phyloP scores from a whole-genome alignment of 2,329 filamentous ascomycete species.

The Clarireedia paspali region DNA sequence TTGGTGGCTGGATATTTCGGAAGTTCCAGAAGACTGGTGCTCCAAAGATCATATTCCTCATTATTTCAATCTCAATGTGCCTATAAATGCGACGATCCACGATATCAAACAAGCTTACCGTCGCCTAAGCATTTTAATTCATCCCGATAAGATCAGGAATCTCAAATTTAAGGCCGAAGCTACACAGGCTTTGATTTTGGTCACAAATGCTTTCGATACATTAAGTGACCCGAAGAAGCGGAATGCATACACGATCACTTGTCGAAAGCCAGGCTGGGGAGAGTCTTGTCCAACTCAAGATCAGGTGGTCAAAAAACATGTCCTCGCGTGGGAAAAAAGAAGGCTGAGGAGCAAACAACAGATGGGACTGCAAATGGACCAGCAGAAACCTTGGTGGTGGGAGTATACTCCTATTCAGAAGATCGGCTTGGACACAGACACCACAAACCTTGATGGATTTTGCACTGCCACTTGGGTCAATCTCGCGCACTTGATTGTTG shows the following conservation, averaged over 20 bases:
- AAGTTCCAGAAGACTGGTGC: not conserved
- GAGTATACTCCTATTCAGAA: not conserved
- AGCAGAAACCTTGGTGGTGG: not conserved
- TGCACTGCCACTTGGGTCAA: slow-evolving; percentile 7
- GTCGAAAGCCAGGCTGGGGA: not conserved
- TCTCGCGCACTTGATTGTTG: not conserved
- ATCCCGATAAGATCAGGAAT: not conserved
- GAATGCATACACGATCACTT: not conserved
- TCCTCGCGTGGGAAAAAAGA: no score
- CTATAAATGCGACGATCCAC: not conserved
- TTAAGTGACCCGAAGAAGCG: not conserved
- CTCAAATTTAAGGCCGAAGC: not conserved
- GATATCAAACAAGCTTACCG: not conserved
- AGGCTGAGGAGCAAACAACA: not conserved
- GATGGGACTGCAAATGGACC: not conserved
- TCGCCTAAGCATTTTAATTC: not conserved
- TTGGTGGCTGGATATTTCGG: no score
- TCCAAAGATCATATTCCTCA: not conserved
- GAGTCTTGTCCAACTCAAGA: no score
- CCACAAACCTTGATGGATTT: not conserved
- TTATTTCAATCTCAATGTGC: slow-evolving; percentile 6
- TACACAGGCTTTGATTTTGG: not conserved
- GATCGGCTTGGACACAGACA: not conserved
- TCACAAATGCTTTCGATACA: not conserved
- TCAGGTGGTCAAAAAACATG: no score